These are phyloP conservation scores for Hanseniaspora uvarum DNA, from an alignment of 1,139 yeast species.

Conservation along the genomic window DNA sequence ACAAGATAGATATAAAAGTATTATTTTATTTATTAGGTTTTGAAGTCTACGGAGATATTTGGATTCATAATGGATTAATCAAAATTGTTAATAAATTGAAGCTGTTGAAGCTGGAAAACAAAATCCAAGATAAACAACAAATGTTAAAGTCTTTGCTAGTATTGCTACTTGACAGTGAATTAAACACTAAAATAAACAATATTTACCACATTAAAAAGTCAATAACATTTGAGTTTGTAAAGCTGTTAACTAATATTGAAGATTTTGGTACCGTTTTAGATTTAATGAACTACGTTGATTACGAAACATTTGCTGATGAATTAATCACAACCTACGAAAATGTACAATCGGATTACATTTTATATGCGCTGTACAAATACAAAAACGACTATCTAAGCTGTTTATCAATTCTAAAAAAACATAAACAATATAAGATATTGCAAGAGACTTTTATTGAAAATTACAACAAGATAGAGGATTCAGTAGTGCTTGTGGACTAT, in stretches of 20 bases:
- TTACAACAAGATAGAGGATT: slow-evolving; percentile 19
- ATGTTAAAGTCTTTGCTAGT: background rate
- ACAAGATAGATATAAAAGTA: slow-evolving; percentile 25
- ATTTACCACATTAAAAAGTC: slow-evolving; percentile 3
- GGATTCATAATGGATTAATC: slow-evolving; percentile 28
- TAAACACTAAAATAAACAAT: background rate
- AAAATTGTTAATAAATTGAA: slow-evolving; percentile 24
- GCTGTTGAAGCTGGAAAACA: slow-evolving; percentile 25
- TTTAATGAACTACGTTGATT: slow-evolving; percentile 18
- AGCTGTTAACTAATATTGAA: background rate
- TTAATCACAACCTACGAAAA: slow-evolving; percentile 20
- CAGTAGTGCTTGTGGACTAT: slow-evolving; percentile 1
- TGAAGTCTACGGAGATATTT: slow-evolving; percentile 26
- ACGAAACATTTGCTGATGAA: slow-evolving; percentile 21
- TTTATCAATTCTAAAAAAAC: slow-evolving; percentile 20
- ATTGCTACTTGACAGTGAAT: background rate
- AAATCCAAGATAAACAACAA: slow-evolving; percentile 17
- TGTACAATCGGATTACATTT: slow-evolving; percentile 16
- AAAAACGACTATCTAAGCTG: slow-evolving; percentile 19
- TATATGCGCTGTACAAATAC: slow-evolving; percentile 20
- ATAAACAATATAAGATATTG: slow-evolving; percentile 17
- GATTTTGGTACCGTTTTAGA: background rate
- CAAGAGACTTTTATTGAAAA: slow-evolving; percentile 20
- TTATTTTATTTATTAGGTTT: slow-evolving; percentile 26
- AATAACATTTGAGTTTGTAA: slow-evolving; percentile 1